Base-by-base conservation (phyloP, 176 grass and related monocot species). In the Themeda triandra region DNA sequence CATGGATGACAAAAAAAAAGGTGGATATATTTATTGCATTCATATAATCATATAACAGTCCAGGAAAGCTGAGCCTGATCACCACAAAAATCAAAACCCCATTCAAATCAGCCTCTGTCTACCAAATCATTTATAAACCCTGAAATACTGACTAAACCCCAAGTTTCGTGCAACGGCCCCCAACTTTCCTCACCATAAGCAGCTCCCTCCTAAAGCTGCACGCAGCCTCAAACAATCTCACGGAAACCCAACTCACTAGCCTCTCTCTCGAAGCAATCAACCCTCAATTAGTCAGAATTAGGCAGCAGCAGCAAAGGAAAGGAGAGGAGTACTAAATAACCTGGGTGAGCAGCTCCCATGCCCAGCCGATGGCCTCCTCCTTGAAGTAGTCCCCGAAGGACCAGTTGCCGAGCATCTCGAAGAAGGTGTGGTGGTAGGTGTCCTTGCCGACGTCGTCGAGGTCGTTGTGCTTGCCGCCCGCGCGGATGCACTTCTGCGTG, bases 401-500 rank as follows among this genome's bases (percentile, higher is more conserved):
- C 96, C 93, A 99, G 68, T 94, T 99, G 21, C 96, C 93, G 0
- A 99, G 91, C 96, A 99, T 99, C 82, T 99, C 96, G 58, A 99
- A 99, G 86, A 96, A 99, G 66, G 96, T 99, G 66, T 96, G 96
- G 74, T 99, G 96, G 78, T 99, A 99, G 8, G 93, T 99, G 80
- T 99, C 96, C 81, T 99, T 99, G 5, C 96, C 96, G 8, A 99
- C 96, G 64, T 99, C 96, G 82, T 99, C 93, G n/a, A 99, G 90
- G 53, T 99, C 96, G 88, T 99, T 99, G 78, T 99, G 93, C 93
- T 99, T 96, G 27, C 93, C 93, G 12, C 93, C 96, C 41, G 96
- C 96, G 53, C 93, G 91, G 73, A 99, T 99, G 88, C 93, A 99
- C 84, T 99, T 99, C 82, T 99, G 91, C 48, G 91, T 96, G 86